A percentile compares a stretch with the other conserved stretches of the same genome.
Conservation (phyloP, 306 rosid genomes). For the Hippophae tibetana region DNA sequence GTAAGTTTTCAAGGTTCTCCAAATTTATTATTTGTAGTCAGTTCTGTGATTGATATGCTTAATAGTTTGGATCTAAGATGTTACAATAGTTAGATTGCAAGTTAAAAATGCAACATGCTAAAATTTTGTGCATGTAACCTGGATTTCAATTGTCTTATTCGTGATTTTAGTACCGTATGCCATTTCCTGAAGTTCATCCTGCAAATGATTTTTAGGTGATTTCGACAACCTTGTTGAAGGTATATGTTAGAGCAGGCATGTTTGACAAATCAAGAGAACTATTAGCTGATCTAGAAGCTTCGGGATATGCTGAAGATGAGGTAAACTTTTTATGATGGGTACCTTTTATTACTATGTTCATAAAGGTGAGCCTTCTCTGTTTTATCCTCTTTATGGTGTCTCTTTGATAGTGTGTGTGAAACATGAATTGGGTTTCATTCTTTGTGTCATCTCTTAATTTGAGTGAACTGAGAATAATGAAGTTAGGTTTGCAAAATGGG, state of each 20-base stretch:
- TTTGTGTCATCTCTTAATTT: too few species aligned
- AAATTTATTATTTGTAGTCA: background rate
- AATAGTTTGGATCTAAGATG: background rate
- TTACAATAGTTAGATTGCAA: too few species aligned
- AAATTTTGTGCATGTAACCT: too few species aligned
- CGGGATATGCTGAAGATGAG: conserved; percentile 87
- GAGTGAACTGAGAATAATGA: too few species aligned
- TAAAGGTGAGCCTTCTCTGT: conserved; percentile 3
- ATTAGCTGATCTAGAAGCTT: conserved; percentile 52
- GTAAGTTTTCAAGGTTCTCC: background rate
- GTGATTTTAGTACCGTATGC: background rate
- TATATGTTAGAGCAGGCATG: conserved; percentile 82
- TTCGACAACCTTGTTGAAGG: conserved; percentile 85
- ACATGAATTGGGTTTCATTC: too few species aligned
- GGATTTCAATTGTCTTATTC: background rate
- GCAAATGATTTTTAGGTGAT: conserved; percentile 50
- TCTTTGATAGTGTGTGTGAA: background rate
- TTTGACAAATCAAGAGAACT: conserved; percentile 75
- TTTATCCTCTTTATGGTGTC: conserved; percentile 9
- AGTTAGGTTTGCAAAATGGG: too few species aligned
- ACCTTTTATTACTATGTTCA: background rate
- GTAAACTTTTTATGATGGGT: conserved; percentile 26
- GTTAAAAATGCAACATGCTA: too few species aligned
- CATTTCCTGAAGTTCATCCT: conserved; percentile 3
- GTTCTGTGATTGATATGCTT: background rate